These are phyloP conservation scores for Paratinospora sagittata DNA, from an alignment of 164 flowering plant genomes.

Conservation along the genomic window DNA sequence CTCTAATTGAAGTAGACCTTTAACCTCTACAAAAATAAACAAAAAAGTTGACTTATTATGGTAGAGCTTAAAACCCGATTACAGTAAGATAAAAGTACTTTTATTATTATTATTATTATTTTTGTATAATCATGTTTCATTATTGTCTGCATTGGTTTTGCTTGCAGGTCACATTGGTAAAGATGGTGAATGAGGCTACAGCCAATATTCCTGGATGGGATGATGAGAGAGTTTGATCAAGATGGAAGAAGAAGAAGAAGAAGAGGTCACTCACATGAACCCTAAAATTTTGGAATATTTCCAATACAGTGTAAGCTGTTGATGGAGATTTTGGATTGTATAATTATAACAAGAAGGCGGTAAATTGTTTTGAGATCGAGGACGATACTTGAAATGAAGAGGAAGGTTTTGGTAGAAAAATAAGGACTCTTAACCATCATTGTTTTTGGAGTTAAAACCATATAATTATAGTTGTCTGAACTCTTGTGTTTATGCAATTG, in stretches of 20 bases:
- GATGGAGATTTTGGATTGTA: neutral
- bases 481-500: neutral
- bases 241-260: neutral
- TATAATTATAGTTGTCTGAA: neutral
- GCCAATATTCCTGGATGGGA: conserved; percentile 69
- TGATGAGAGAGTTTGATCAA: conserved; percentile 8
- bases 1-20: too few species aligned
- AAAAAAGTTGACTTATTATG: too few species aligned
- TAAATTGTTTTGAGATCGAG: neutral
- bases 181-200: conserved; percentile 62
- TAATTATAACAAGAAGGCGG: conserved; percentile 5
- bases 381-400: neutral
- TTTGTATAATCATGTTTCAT: neutral
- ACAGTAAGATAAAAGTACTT: too few species aligned
- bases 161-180: conserved; percentile 59
- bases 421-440: neutral
- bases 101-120: too few species aligned
- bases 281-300: neutral
- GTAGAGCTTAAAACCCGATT: too few species aligned
- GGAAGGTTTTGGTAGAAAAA: conserved; percentile 1
- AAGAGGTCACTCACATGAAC: neutral
- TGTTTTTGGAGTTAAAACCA: neutral
- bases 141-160: neutral
- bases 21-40: too few species aligned
- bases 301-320: neutral